A percentile compares a stretch with the other conserved stretches of the same genome.
Conservation (phyloP, 176 grass and related monocot genomes). For the Secale cereale region DNA sequence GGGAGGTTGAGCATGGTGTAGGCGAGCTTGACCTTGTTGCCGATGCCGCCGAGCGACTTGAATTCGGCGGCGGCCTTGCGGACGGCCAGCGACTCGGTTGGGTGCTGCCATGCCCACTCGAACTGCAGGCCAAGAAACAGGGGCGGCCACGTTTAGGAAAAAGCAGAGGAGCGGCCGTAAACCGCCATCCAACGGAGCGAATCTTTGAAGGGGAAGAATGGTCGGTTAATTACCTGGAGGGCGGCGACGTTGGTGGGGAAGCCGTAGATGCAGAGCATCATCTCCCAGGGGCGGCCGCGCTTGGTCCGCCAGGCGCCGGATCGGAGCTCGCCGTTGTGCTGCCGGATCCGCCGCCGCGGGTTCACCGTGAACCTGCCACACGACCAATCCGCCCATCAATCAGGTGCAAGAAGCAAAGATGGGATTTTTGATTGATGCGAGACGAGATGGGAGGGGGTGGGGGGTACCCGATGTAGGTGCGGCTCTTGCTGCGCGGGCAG, state of each 20-base stretch:
- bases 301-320: constrained; percentile 72
- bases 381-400: background rate
- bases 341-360: constrained; percentile 77
- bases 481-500: constrained; percentile 65
- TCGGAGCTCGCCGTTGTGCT: constrained; percentile 91
- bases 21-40: constrained; percentile 86
- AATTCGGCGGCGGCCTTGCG: constrained; percentile 75
- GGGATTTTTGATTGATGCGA: background rate
- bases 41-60: constrained; percentile 75
- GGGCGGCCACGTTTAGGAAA: background rate
- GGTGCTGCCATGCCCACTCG: constrained; percentile 99
- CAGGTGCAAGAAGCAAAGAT: background rate
- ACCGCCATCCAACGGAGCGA: background rate
- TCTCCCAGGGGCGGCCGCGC: constrained; percentile 84
- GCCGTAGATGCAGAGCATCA: constrained; percentile 89
- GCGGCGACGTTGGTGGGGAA: constrained; percentile 85
- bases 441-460: background rate
- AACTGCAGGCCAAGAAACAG: constrained; percentile 51
- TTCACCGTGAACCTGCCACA: constrained; percentile 78
- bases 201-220: background rate
- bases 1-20: constrained; percentile 95
- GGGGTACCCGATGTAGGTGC: constrained; percentile 78
- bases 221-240: constrained; percentile 49
- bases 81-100: constrained; percentile 71
- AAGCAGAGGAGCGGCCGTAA: background rate